Percentiles rank a stretch among this genome's conserved stretches.
These are phyloP conservation scores for Schizochytrium sp. DNA, from an alignment of 108 stramenopile species.

Conservation along the genomic window DNA sequence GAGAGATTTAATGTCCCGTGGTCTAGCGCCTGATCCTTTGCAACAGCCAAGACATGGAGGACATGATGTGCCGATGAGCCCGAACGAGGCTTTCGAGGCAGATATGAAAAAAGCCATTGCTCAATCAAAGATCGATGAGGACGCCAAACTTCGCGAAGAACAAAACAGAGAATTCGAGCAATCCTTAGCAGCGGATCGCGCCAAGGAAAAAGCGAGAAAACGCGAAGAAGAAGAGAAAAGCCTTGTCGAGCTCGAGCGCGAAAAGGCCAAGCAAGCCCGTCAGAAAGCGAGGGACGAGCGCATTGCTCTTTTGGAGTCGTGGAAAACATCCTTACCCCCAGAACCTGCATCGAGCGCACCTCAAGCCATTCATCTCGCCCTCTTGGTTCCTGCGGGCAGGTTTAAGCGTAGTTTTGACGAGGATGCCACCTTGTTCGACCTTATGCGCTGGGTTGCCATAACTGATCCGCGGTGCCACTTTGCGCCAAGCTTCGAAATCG, in stretches of 20 bases:
- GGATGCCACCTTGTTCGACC: background rate
- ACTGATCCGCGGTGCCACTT: background rate
- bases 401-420: background rate
- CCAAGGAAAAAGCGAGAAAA: background rate
- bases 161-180: background rate
- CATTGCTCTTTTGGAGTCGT: background rate
- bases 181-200: background rate
- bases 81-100: background rate
- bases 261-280: background rate
- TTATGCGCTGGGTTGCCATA: background rate
- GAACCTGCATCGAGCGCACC: background rate
- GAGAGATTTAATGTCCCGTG: no score
- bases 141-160: background rate
- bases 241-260: background rate
- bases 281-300: background rate
- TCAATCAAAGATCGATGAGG: background rate
- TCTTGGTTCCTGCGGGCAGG: background rate
- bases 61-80: background rate
- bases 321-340: background rate
- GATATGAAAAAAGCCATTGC: background rate
- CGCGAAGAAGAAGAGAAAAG: background rate
- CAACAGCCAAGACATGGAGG: background rate
- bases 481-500: background rate
- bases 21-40: no score
- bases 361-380: background rate